A percentile compares a stretch with the other conserved stretches of the same genome.
Evolutionary conservation across 2,329 filamentous ascomycete species (phyloP).

Genomic region (Chrysosporium keratinophilum): DNA sequence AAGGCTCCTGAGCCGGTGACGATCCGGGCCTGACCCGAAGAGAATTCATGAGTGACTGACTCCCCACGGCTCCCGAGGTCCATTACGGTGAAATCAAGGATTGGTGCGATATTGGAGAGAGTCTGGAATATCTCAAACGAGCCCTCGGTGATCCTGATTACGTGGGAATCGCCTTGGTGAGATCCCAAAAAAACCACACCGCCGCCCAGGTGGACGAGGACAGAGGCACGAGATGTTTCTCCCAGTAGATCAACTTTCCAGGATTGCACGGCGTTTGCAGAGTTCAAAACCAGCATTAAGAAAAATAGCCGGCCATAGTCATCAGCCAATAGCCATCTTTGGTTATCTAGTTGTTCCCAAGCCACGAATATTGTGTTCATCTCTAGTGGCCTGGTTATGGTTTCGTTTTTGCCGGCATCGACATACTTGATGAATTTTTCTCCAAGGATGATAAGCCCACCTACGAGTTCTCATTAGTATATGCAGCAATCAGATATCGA

Average conservation of each 20-base stretch:
- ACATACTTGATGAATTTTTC: constrained; percentile 78
- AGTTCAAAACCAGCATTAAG: constrained; percentile 62
- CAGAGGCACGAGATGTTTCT: constrained; percentile 62
- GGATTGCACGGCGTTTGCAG: constrained; percentile 55
- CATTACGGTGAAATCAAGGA: constrained; percentile 91
- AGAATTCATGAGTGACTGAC: constrained; percentile 75
- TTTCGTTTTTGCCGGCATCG: constrained; percentile 61
- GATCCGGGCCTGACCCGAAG: constrained; percentile 84
- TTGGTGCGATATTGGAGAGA: constrained; percentile 74
- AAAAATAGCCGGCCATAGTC: constrained; percentile 80
- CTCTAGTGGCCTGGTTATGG: constrained; percentile 53
- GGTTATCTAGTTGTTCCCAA: constrained; percentile 75
- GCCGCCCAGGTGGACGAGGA: constrained; percentile 59
- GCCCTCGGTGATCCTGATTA: constrained; percentile 55
- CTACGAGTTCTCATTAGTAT: constrained; percentile 42
- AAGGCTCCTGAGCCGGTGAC: constrained; percentile 88
- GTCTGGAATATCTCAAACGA: constrained; percentile 61
- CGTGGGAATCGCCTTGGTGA: constrained; percentile 83
- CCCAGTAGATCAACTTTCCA: constrained; percentile 62
- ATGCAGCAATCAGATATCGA: constrained; percentile 34
- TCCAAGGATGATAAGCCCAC: constrained; percentile 63
- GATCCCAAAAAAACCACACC: constrained; percentile 77
- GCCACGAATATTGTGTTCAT: constrained; percentile 81
- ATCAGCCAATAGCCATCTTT: constrained; percentile 78
- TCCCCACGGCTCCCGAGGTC: constrained; percentile 83